These are phyloP conservation scores for Citrus australasica DNA, from an alignment of 345 rosid genomes.

Conservation along the genomic window DNA sequence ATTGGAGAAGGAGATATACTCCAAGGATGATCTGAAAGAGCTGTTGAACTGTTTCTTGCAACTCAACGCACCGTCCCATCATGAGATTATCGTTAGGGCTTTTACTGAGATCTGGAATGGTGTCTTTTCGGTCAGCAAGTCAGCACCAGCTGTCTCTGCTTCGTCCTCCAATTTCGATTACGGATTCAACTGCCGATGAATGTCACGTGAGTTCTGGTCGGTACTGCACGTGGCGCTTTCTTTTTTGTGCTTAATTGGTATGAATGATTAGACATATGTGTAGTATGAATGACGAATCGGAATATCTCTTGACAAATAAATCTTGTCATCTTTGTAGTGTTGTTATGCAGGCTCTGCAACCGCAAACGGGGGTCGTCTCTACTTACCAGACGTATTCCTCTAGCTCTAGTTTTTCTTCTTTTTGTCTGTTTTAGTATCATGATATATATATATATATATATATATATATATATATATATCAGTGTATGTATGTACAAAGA, in stretches of 20 bases:
- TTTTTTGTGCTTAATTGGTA: no score
- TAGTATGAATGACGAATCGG: neutral
- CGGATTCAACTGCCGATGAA: neutral
- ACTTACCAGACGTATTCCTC: no score
- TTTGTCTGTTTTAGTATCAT: no score
- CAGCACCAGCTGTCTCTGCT: neutral
- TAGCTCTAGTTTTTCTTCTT: neutral
- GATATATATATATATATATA: no score
- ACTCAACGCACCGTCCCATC: slow-evolving; percentile 74
- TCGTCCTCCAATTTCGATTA: slow-evolving; percentile 11
- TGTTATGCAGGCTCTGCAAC: neutral
- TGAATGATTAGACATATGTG: neutral
- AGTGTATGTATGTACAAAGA: neutral
- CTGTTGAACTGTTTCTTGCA: slow-evolving; percentile 82
- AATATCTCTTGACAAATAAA: neutral
- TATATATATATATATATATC: no score
- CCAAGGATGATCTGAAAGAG: slow-evolving; percentile 74
- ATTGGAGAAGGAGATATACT: slow-evolving; percentile 78
- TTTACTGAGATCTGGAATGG: slow-evolving; percentile 97
- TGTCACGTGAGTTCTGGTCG: slow-evolving; percentile 24
- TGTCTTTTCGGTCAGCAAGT: slow-evolving; percentile 46
- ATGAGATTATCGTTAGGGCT: slow-evolving; percentile 75
- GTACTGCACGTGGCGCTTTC: neutral
- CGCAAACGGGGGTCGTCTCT: neutral
- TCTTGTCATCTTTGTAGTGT: neutral